A percentile compares a stretch with the other conserved stretches of the same genome.
Evolutionary conservation across 2,329 filamentous ascomycete genomes (phyloP).

Genomic region (Penicillium corylophilum): DNA sequence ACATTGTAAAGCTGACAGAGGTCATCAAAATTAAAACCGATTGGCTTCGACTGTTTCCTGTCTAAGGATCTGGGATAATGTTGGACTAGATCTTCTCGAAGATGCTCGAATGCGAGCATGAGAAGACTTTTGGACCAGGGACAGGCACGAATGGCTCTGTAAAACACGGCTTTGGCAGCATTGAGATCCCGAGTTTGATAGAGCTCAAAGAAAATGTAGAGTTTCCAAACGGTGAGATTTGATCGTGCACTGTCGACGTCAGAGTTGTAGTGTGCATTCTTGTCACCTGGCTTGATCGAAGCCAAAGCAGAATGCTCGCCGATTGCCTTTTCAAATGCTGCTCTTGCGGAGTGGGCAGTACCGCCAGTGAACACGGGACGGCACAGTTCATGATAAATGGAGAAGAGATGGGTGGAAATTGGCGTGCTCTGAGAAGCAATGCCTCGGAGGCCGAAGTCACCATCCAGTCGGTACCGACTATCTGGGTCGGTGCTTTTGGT

Average conservation of each 20-base stretch:
- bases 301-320: conserved; percentile 20
- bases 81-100: conserved; percentile 26
- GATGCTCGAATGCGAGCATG: conserved; percentile 55
- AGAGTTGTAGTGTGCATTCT: neutral
- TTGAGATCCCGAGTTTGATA: conserved; percentile 35
- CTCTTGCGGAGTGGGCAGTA: conserved; percentile 54
- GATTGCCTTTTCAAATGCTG: conserved; percentile 57
- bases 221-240: conserved; percentile 51
- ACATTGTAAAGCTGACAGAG: conserved; percentile 55
- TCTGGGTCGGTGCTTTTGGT: conserved; percentile 21
- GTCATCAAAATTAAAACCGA: conserved; percentile 47
- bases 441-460: neutral
- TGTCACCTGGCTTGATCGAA: conserved; percentile 8
- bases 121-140: conserved; percentile 65
- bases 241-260: conserved; percentile 28
- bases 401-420: conserved; percentile 55
- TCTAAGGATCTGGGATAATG: neutral
- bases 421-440: conserved; percentile 21
- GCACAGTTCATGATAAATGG: conserved; percentile 55
- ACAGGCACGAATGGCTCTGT: conserved; percentile 55
- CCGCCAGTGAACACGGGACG: conserved; percentile 44
- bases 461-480: conserved; percentile 22
- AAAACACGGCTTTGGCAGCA: conserved; percentile 54
- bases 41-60: conserved; percentile 2
- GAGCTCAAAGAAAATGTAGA: conserved; percentile 53